These are phyloP conservation scores for Trichoderma aggressivum DNA, from an alignment of 2,329 filamentous ascomycete species.

Conservation along the genomic window DNA sequence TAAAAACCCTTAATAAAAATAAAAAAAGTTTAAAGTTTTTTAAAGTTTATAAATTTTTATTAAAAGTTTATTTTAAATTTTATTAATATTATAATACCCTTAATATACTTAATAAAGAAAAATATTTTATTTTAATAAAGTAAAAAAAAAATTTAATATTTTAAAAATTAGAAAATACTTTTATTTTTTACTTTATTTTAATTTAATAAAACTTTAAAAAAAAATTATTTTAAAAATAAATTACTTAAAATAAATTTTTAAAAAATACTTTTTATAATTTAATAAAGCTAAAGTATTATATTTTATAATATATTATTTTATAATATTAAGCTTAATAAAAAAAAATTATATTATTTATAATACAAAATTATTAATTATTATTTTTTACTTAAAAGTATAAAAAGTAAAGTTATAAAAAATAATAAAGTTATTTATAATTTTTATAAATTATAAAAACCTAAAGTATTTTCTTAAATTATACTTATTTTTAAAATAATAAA, in stretches of 20 bases:
- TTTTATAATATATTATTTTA: too few relatives aligned
- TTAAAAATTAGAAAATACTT: background rate
- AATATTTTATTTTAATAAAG: too few relatives aligned
- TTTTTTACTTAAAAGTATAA: background rate
- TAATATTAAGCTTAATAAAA: background rate
- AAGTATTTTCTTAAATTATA: background rate
- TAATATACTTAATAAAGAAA: too few relatives aligned
- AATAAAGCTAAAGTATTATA: background rate
- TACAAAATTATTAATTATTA: background rate
- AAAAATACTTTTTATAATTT: background rate
- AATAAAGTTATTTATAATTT: background rate
- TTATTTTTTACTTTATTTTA: background rate
- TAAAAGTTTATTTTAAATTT: background rate
- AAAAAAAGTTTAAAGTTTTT: too few relatives aligned
- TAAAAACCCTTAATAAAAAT: too few relatives aligned
- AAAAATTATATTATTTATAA: slow-evolving; percentile 2
- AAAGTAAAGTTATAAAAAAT: background rate
- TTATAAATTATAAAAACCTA: background rate
- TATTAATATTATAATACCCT: background rate
- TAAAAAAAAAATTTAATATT: background rate
- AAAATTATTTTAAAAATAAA: background rate
- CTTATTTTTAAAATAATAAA: background rate
- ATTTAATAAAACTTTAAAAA: background rate
- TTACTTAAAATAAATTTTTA: background rate
- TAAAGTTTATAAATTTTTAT: too few relatives aligned